Evolutionary conservation across 306 rosid genomes (phyloP), one percentile per base, ranked within the genome.

Genomic region (Macrotyloma uniflorum): DNA sequence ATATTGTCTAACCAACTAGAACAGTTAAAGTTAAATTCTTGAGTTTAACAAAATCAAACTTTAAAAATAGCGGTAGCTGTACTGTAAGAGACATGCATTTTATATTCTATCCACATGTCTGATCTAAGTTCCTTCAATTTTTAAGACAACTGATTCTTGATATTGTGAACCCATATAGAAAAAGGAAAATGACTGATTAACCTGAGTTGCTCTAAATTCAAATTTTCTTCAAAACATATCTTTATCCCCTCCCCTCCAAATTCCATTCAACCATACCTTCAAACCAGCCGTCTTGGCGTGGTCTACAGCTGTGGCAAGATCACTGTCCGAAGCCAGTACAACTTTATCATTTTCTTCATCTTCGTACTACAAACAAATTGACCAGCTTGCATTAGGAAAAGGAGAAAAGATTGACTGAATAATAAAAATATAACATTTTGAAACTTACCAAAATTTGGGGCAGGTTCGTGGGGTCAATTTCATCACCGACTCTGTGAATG

Each of bases 271-370:
- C 35, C 19, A 70, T 28, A 96, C 99, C 99, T 96, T 96, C 85
- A 91, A 88, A 51, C 94, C 99, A 72, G 87, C 93, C 72, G 67
- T 70, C 84, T 82, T 93, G 63, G 99, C 99, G 70, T 96, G 99
- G 65, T 96, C 97, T 75, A 96, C 91, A 6, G 99, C 99, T 26
- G 93, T 89, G 67, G 83, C 71, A 55, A 96, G 99, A 84, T 96
- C 99, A 77, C 76, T 77, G 78, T 96, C 99, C 19, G 98, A 91
- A 80, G 96, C 93, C 82, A 96, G 77, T 22, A 96, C 87, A 71
- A 96, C 87, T 82, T 84, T 89, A 76, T 96, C 99, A 45, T 69
- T 90, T 74, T 96, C 99, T 85, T 93, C 99, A 75, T 96, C 99
- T 85, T 96, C 99, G 14, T 96, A 96, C 99, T 96, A 70, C 83